Percentiles rank a stretch among this genome's conserved stretches.
These are phyloP conservation scores for Neonectria faginata DNA, from an alignment of 2,329 filamentous ascomycete genomes.

Conservation along the genomic window DNA sequence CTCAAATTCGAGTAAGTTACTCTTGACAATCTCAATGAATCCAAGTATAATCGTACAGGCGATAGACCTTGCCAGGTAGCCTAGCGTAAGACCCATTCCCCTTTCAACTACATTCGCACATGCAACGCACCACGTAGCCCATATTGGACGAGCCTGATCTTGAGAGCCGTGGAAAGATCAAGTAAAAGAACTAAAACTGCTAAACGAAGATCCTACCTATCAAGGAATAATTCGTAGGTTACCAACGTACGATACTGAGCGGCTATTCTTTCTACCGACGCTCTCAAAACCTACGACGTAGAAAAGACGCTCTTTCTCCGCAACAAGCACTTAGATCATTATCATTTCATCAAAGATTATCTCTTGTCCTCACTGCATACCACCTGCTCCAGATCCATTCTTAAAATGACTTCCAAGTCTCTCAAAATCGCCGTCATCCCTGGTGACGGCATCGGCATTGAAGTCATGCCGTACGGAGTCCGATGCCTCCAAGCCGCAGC, in stretches of 20 bases:
- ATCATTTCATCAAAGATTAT: neutral
- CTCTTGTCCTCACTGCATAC: neutral
- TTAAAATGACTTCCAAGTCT: constrained; percentile 23
- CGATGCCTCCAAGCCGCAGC: constrained; percentile 67
- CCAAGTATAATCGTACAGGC: too few relatives aligned
- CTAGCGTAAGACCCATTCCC: too few relatives aligned
- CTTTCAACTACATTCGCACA: too few relatives aligned
- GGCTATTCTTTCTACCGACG: constrained; percentile 31
- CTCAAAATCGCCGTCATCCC: constrained; percentile 71
- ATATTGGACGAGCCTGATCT: too few relatives aligned
- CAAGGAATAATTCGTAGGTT: neutral
- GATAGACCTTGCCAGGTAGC: too few relatives aligned
- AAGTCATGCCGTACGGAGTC: constrained; percentile 74
- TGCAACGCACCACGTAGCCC: too few relatives aligned
- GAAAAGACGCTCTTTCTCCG: neutral
- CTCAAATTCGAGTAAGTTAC: too few relatives aligned
- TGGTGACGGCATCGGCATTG: constrained; percentile 76
- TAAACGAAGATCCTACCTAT: neutral
- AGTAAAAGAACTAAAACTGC: too few relatives aligned
- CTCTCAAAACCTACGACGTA: constrained; percentile 2
- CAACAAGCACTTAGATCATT: neutral
- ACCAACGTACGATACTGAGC: neutral
- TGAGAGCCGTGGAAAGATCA: too few relatives aligned
- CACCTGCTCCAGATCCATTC: too few relatives aligned
- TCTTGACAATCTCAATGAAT: too few relatives aligned